Conservation (phyloP, 2,329 filamentous ascomycete species). For the Fonsecaea nubica region DNA sequence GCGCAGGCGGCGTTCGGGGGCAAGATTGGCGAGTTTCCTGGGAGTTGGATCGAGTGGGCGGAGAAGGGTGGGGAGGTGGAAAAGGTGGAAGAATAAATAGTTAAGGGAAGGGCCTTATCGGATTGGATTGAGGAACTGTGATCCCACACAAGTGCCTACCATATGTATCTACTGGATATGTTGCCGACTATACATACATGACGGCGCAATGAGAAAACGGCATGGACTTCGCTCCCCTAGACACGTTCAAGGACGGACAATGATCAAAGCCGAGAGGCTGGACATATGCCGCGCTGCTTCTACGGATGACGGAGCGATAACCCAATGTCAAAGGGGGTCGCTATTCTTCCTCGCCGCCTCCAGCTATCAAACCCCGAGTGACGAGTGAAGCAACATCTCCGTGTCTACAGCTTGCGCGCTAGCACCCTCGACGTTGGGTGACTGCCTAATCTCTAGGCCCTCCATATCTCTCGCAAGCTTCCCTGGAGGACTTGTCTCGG, state of each 20-base stretch:
- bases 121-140: neutral
- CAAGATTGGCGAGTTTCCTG: slow-evolving; percentile 59
- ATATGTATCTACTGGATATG: neutral
- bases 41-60: slow-evolving; percentile 76
- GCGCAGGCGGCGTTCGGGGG: slow-evolving; percentile 76
- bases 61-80: slow-evolving; percentile 70
- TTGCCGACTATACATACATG: neutral
- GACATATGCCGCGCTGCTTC: neutral
- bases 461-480: slow-evolving; percentile 24
- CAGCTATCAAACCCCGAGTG: neutral
- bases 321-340: neutral
- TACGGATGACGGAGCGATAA: neutral
- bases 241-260: slow-evolving; percentile 25
- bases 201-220: neutral
- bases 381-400: slow-evolving; percentile 42
- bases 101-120: too few species aligned
- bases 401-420: slow-evolving; percentile 85
- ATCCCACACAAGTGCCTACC: neutral
- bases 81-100: slow-evolving; percentile 44
- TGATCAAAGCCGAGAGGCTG: slow-evolving; percentile 16
- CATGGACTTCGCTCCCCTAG: neutral
- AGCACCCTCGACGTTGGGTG: slow-evolving; percentile 68
- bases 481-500: slow-evolving; percentile 26
- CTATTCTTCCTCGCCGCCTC: neutral
- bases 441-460: slow-evolving; percentile 24